Conservation (phyloP, 139 green algal species). For the Coelastrella sp. region DNA sequence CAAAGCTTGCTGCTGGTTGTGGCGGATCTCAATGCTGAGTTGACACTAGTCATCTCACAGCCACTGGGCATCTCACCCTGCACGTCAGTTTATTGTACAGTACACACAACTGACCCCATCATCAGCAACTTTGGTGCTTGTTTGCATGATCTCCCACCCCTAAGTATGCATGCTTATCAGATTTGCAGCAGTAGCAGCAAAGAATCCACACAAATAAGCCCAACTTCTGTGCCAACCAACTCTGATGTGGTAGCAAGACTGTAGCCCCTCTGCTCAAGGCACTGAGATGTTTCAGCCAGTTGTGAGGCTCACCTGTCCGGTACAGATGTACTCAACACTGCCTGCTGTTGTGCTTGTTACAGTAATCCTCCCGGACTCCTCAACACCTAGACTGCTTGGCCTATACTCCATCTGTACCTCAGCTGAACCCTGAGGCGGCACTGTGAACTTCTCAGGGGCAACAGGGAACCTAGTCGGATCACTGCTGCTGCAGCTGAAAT, state of each 20-base stretch:
- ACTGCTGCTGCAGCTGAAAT: conserved; percentile 25
- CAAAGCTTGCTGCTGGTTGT: background rate
- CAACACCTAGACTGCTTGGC: background rate
- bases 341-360: conserved; percentile 28
- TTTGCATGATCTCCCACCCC: background rate
- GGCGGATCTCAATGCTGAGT: background rate
- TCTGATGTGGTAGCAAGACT: background rate
- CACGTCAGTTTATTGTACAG: background rate
- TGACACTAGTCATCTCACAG: conserved; percentile 12
- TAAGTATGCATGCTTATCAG: background rate
- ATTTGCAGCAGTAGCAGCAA: background rate
- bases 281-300: background rate
- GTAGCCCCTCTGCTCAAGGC: background rate
- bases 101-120: background rate
- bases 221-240: background rate
- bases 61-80: conserved; percentile 35
- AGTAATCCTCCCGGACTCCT: background rate
- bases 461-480: conserved; percentile 1
- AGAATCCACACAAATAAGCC: background rate
- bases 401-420: conserved; percentile 34
- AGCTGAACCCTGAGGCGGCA: background rate
- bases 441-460: background rate
- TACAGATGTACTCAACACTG: conserved; percentile 26
- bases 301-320: background rate
- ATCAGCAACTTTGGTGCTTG: background rate